phyloP scores from a whole-genome alignment of 331 rosid species.

The Saraca asoca region DNA sequence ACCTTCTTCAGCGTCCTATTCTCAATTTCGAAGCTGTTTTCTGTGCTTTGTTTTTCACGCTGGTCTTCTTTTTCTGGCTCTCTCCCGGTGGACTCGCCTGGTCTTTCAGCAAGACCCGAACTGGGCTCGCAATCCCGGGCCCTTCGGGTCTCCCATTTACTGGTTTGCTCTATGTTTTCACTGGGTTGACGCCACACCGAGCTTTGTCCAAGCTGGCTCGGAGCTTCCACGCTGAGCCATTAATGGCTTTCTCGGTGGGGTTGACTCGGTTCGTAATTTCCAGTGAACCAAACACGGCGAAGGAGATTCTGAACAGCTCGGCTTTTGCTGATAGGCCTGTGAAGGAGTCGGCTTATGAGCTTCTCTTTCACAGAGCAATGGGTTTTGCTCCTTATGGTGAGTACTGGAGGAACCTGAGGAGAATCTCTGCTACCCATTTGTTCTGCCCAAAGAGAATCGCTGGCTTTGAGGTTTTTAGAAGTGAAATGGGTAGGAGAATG shows the following conservation, averaged over 20 bases:
- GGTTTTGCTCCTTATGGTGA: conserved; percentile 81
- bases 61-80: conserved; percentile 39
- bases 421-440: conserved; percentile 55
- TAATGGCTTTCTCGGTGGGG: conserved; percentile 73
- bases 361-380: conserved; percentile 70
- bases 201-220: conserved; percentile 42
- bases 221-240: conserved; percentile 35
- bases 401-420: conserved; percentile 77
- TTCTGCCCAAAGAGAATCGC: conserved; percentile 52
- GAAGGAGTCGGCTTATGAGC: conserved; percentile 74
- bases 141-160: conserved; percentile 55
- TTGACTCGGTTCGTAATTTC: conserved; percentile 65
- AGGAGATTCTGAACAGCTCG: conserved; percentile 59
- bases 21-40: conserved; percentile 38
- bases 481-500: conserved; percentile 43
- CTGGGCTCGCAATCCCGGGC: conserved; percentile 49
- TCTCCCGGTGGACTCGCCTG: conserved; percentile 75
- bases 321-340: conserved; percentile 70
- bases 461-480: conserved; percentile 40
- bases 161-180: conserved; percentile 36
- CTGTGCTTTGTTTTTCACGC: conserved; percentile 27
- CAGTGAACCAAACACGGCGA: conserved; percentile 57
- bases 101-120: conserved; percentile 42
- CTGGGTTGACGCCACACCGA: conserved; percentile 49
- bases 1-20: conserved; percentile 27